Base-by-base conservation (phyloP, 345 rosid genomes). In the Hypericum perforatum region DNA sequence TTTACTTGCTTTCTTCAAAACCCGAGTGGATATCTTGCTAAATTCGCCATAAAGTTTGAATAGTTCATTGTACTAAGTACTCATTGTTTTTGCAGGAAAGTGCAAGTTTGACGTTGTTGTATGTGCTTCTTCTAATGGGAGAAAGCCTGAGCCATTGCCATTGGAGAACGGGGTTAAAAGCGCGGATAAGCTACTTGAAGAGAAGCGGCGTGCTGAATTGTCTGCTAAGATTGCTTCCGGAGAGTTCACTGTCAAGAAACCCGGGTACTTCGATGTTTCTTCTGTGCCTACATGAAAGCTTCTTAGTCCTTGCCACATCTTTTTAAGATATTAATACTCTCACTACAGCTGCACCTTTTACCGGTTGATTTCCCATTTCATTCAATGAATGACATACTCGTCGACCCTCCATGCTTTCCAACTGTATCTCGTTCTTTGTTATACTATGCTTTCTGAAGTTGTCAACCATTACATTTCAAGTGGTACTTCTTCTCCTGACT, bases 181-280 rank as follows among this genome's bases (percentile, higher is more conserved):
- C 12, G 64, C 54, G 0, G 82, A 89, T 7, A 70, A 47, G 70
- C 63, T 67, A 57, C 72, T 74, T 12, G 82, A 82, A 22, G 84
- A 84, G 71, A 84, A 79, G 61, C 86, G 82, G 56, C 80, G 83
- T 6, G 91, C 81, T 37, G 77, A 86, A 63, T 67, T 90, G 66
- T 84, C 91, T 53, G 76, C 83, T 43, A 71, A 84, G 49, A 90
- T 86, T 70, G 84, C 94, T 71, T 79, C 95, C 37, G 94, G 95
- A 40, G 95, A 78, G 9, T 90, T 90, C 71, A 86, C 89, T 5
- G 85, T 82, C 0, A 64, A 61, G 29, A 63, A 75, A 66, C 57
- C 85, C 55, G 71, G 89, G 97, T 86, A 74, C 47, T 41, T 10
- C 45, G 37, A 8, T 0, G 44, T 40, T 46, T 43, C 1, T 1